Evolutionary conservation across 2,329 filamentous ascomycete species (phyloP), one percentile per base, ranked within the genome.

Genomic region (Diaporthe sp.): DNA sequence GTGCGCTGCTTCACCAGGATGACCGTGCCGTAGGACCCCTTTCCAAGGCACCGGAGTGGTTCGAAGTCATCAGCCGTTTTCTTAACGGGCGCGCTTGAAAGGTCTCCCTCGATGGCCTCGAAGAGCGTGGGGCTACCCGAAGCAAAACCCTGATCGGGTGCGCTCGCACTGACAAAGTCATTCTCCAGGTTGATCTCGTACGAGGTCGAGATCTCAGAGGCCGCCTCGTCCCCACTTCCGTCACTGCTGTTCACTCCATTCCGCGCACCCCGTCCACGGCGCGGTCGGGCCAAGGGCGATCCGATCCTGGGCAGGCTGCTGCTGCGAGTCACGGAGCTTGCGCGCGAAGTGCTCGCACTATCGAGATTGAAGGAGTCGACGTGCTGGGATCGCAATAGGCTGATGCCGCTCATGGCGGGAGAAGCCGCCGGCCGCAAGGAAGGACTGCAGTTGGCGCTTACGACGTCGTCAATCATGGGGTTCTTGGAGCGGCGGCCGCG

Each of bases 21-120:
- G 15, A 99, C 97, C 0, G 96, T 99, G 49, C 97, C 97, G 82
- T 97, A 99, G 19, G 97, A 95, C 67, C 97, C 97, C 83, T 98
- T 98, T 74, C 97, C 97, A 31, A 99, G 92, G 84, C 96, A 98
- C 68, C 95, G 94, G 70, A 99, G 87, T 15, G 94, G 92, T 81
- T 98, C 94, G 82, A 99, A 99, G 83, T 99, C 97, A 15, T 93
- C 91, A 2, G 95, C 93, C 12, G 93, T 94, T 94, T 98, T 98
- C 87, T 99, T 98, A 78, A 94, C 92, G 77, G 88, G 82, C 80
- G 88, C 81, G 39, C 60, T 77, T 79, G 89, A 84, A 73, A 91
- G 84, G 22, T 89, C 88, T 37, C 90, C 90, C 79, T 92, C 91
- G 60, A 89, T 81, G 8, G 85, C 85, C 46, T 87, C 86, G 75